These are phyloP conservation scores for Claviceps lovelessii DNA, from an alignment of 2,329 filamentous ascomycete genomes.

Conservation along the genomic window DNA sequence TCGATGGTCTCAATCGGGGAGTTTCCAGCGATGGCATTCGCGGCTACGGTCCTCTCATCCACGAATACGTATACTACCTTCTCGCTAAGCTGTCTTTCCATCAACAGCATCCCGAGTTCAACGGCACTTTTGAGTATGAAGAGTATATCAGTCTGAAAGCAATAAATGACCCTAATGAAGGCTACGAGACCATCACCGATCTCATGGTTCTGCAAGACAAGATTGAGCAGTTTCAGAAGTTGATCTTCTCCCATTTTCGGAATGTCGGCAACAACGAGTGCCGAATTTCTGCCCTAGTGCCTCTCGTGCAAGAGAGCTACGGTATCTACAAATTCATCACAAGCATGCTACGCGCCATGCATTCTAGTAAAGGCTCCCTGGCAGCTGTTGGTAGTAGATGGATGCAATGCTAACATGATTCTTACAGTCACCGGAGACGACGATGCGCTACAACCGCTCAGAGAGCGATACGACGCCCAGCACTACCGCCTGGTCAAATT, in stretches of 20 bases:
- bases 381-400: background rate
- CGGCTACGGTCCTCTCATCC: constrained; percentile 82
- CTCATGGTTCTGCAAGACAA: constrained; percentile 95
- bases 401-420: constrained; percentile 8
- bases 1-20: constrained; percentile 80
- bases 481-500: constrained; percentile 95
- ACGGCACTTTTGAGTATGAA: constrained; percentile 96
- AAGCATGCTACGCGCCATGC: constrained; percentile 97
- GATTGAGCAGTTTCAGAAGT: constrained; percentile 96
- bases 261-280: constrained; percentile 90
- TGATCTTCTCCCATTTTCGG: constrained; percentile 95
- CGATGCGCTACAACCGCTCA: constrained; percentile 77
- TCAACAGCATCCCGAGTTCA: constrained; percentile 92
- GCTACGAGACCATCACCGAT: constrained; percentile 91
- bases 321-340: constrained; percentile 99
- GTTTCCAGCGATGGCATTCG: constrained; percentile 71
- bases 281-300: constrained; percentile 83
- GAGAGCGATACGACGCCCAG: constrained; percentile 82
- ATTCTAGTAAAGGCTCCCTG: constrained; percentile 54
- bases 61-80: constrained; percentile 93
- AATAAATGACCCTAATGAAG: constrained; percentile 97
- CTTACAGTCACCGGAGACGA: constrained; percentile 70
- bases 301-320: constrained; percentile 92
- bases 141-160: constrained; percentile 97
- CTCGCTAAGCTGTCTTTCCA: constrained; percentile 94